A percentile compares a stretch with the other conserved stretches of the same genome.
These are phyloP conservation scores for Jacaranda mimosifolia DNA, from an alignment of 257 asterid genomes.

Conservation along the genomic window DNA sequence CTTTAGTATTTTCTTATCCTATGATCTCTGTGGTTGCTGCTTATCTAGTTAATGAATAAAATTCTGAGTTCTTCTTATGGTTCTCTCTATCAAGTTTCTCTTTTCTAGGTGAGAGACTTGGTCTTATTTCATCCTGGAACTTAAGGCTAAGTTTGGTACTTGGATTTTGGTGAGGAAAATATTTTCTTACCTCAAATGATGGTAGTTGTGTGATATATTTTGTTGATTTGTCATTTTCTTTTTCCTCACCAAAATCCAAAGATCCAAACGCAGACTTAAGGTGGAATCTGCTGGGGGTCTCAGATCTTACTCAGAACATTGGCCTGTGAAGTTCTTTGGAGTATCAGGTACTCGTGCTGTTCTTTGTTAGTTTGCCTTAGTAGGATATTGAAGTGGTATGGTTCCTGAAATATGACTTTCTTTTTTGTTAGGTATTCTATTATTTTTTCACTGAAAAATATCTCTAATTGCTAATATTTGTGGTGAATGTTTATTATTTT, in stretches of 20 bases:
- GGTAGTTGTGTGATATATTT: not conserved
- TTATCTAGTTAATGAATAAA: slow-evolving; percentile 63
- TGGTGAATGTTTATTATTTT: no score
- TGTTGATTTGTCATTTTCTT: not conserved
- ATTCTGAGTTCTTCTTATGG: slow-evolving; percentile 32
- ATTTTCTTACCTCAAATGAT: not conserved
- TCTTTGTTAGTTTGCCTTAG: not conserved
- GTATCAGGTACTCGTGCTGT: slow-evolving; percentile 33
- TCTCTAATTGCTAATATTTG: not conserved
- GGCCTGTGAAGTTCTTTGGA: not conserved
- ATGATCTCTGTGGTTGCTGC: slow-evolving; percentile 57
- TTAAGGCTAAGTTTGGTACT: slow-evolving; percentile 33
- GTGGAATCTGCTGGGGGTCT: not conserved
- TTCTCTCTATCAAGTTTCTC: slow-evolving; percentile 34
- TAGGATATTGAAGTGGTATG: not conserved
- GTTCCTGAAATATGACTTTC: not conserved
- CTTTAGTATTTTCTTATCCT: slow-evolving; percentile 41
- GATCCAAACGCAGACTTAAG: not conserved
- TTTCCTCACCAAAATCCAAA: slow-evolving; percentile 34
- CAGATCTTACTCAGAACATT: slow-evolving; percentile 6
- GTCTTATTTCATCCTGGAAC: slow-evolving; percentile 15
- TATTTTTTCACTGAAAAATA: not conserved
- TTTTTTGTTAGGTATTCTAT: not conserved
- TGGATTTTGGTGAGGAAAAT: slow-evolving; percentile 38
- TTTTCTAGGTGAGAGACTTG: slow-evolving; percentile 30